A percentile compares a stretch with the other conserved stretches of the same genome.
phyloP scores from a whole-genome alignment of 1,284 basidiomycete genomes.

The Microbotryum intermedium region DNA sequence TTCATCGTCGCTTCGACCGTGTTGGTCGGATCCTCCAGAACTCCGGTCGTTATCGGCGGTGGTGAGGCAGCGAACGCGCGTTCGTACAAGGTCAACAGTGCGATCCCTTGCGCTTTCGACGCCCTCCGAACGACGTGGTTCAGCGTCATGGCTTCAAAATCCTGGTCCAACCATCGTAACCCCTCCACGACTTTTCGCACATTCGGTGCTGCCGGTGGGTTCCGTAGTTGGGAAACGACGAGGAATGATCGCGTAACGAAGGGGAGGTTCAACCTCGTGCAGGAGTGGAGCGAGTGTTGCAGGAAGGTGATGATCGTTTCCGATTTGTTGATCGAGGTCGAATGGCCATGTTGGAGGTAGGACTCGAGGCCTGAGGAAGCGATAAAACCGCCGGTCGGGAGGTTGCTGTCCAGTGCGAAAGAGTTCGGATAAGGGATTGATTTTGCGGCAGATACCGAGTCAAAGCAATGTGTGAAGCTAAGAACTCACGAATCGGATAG shows the following conservation, averaged over 20 bases:
- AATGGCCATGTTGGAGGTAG: conserved; percentile 66
- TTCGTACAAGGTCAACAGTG: conserved; percentile 78
- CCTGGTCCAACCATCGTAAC: conserved; percentile 56
- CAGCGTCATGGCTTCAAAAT: conserved; percentile 77
- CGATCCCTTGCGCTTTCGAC: conserved; percentile 83
- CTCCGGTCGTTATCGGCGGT: conserved; percentile 4
- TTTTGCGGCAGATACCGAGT: too few species aligned
- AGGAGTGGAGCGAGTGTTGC: conserved; percentile 60
- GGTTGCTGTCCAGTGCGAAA: conserved; percentile 53
- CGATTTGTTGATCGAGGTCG: conserved; percentile 30
- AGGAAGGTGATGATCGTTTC: conserved; percentile 53
- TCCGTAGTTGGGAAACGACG: neutral
- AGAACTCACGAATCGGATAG: conserved; percentile 15
- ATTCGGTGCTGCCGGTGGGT: neutral
- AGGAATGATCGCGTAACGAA: conserved; percentile 65
- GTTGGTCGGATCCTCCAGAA: conserved; percentile 20
- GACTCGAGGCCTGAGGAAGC: conserved; percentile 89
- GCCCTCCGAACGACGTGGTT: conserved; percentile 83
- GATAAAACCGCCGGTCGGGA: conserved; percentile 83
- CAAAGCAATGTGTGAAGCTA: too few species aligned
- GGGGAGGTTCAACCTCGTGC: conserved; percentile 62
- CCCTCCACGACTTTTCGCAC: conserved; percentile 17
- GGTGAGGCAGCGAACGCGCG: conserved; percentile 57
- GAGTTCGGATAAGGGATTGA: neutral
- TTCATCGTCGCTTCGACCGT: conserved; percentile 29